Base-by-base conservation (phyloP, 2,329 filamentous ascomycete species). In the Rutstroemia sp. region DNA sequence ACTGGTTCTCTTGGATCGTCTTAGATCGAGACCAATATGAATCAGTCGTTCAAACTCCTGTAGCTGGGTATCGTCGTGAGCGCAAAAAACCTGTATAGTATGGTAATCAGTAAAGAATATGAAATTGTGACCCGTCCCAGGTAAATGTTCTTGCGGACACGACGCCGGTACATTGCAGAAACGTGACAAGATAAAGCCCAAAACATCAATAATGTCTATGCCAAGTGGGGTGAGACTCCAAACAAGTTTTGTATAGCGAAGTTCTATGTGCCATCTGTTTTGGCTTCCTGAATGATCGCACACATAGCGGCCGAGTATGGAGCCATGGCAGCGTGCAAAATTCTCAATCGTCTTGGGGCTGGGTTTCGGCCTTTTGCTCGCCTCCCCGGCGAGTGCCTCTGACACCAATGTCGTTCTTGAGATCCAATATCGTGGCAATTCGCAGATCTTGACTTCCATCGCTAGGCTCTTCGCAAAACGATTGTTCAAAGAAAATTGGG, bases 81-180 rank as follows among this genome's bases (percentile, higher is more conserved):
- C 62, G 56, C 63, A 67, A 57, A 66, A 67, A 23, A 63, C 48
- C 66, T 68, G 65, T 37, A 64, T 59, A 19, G 59, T 56, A 58
- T 60, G 59, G 42, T 62, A 60, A 46, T 68, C 62, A 68, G 66
- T 65, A 65, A 67, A 68, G 50, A 66, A 65, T 50, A 59, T 37
- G 23, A 64, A 57, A 38, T 62, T 57, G 44, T 66, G 61, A 9
- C 56, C 8, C 52, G 61, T 50, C 12, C 38, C 38, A 25, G 49
- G 16, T 19, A 38, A 17, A 25, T 63, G 25, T 51, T 44, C 49
- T 51, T 64, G 58, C 12, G 38, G 27, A 57, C 63, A 66, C 27
- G 62, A 57, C 37, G 53, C 38, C 19, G 57, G 58, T 45, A 60
- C 41, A 42, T 48, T 53, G 19, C 64, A 51, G 37, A 49, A 57